Base-by-base conservation (phyloP, 805 yeast species). In the Metschnikowia continentalis region DNA sequence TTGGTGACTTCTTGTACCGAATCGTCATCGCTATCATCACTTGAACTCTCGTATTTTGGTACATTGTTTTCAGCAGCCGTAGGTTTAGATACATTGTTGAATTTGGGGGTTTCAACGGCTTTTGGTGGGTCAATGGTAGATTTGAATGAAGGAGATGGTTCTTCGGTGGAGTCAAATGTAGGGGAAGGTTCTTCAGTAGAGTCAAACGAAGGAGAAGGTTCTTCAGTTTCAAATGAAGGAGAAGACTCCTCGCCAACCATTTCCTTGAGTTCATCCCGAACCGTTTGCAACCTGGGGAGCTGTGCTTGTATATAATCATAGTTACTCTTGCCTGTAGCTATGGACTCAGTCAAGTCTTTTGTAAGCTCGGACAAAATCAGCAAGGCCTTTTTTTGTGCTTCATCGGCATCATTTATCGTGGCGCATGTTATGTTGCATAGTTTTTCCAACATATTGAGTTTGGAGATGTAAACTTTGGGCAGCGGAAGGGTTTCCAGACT, bases 401-500 rank as follows among this genome's bases (percentile, higher is more conserved):
- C 53, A 49, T 65, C 66, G 15, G 68, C 64, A n/a, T 67, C 70
- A 20, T 60, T 61, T 44, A 73, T 60, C 55, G 67, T 71, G 19
- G 61, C 54, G 7, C 60, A 59, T 6, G 76, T 65, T 22, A 65
- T 61, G 14, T 59, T 61, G 49, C 77, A 68, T 43, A 73, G 54
- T 48, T 70, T 70, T 51, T 74, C 77, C 50, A 74, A 59, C 44
- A 63, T 61, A 46, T 69, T 70, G 47, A 74, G 65, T 54, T 74
- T 74, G 19, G 74, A 59, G 7, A 73, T 62, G 57, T 73, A 73
- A 17, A 65, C 65, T 32, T 52, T 49, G 13, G 62, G 62, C 37
- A 70, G 63, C 2, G 77, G 77, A 44, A 74, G 64, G 50, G 64
- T 64, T 37, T 72, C 76, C 44, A 68, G 61, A n/a, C 51, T 53